These are phyloP conservation scores for Trametes coccinea DNA, from an alignment of 768 basidiomycete species.

Conservation along the genomic window DNA sequence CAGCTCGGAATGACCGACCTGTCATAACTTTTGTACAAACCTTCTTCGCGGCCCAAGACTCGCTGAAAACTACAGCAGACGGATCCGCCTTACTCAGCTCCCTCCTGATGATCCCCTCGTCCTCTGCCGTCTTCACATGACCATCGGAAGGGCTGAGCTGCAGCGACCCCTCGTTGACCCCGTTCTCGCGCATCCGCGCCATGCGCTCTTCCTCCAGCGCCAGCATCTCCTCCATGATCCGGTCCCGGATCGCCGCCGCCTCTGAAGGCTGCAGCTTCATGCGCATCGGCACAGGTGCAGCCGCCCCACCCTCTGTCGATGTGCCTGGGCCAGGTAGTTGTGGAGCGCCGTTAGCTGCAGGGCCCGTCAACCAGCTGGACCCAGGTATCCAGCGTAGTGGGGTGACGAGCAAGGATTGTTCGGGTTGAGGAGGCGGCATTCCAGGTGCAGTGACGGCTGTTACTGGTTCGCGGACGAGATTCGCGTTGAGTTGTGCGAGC, in stretches of 20 bases:
- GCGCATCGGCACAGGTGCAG: conserved; percentile 36
- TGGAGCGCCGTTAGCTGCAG: conserved; percentile 23
- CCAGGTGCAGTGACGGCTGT: conserved; percentile 26
- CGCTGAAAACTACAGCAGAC: conserved; percentile 92
- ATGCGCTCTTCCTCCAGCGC: conserved; percentile 95
- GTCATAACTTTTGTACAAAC: conserved; percentile 36
- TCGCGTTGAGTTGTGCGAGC: conserved; percentile 94
- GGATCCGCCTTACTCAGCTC: conserved; percentile 96
- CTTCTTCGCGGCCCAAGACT: conserved; percentile 95
- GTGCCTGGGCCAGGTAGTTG: conserved; percentile 2
- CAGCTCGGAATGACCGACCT: not conserved
- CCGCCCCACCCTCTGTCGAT: not conserved
- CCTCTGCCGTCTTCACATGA: conserved; percentile 72
- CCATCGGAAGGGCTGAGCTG: conserved; percentile 43
- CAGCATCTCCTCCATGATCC: conserved; percentile 99
- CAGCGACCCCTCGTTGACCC: conserved; percentile 68
- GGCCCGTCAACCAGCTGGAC: conserved; percentile 29
- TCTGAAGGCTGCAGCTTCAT: conserved; percentile 80
- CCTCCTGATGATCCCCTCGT: conserved; percentile 89
- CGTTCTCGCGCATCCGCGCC: conserved; percentile 80
- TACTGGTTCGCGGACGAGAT: conserved; percentile 57
- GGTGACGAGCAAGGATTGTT: conserved; percentile 20
- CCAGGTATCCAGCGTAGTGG: conserved; percentile 34
- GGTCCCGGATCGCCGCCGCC: conserved; percentile 86
- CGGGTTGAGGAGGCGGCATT: conserved; percentile 13